Base-by-base conservation (phyloP, 495 filamentous ascomycete genomes). In the Hypomontagnella monticulosa region DNA sequence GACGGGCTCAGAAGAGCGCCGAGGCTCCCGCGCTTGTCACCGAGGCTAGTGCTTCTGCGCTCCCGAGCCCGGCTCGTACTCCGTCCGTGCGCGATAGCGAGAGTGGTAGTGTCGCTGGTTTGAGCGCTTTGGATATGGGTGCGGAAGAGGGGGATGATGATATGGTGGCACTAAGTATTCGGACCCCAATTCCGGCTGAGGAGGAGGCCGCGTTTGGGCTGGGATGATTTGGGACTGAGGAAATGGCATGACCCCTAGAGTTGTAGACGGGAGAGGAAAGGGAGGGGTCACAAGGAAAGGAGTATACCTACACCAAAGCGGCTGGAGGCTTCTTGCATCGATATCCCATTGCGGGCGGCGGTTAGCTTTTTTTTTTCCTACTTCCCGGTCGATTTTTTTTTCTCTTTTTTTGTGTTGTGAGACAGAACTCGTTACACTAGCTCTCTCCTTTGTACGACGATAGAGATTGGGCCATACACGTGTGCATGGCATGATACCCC, bases 181-280 rank as follows among this genome's bases (percentile, higher is more conserved):
- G 41, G 27, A 62, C 67, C n/a, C 69, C 69, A 4, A 72, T 61
- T 6, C 70, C 72, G 3, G 37, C 61, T 3, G 72, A 76, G 19
- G 69, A 75, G 40, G 73, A 76, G 41, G 46, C 50, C 23, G 47
- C 56, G 33, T 69, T 71, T 37, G 69, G 64, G 19, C 54, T 73
- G 12, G 73, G 71, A 32, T 75, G 65, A 67, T 41, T 27, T n/a
- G n/a, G 14, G 14, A 3, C 10, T 18, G 0, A n/a, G 46, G 1
- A n/a, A 15, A 49, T 33, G 3, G 12, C 12, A 15, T 16, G 14
- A 12, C 46, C 2, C 33, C 5, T 5, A 36, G 33, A 11, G 5
- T 36, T 36, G 33, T n/a, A 37, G 30, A 4, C 18, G 27, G 8
- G 33, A 32, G 19, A 50, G 23, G 30, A 50, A 16, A 34, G 33